Base-by-base conservation (phyloP, 768 basidiomycete genomes). In the Vararia minispora region DNA sequence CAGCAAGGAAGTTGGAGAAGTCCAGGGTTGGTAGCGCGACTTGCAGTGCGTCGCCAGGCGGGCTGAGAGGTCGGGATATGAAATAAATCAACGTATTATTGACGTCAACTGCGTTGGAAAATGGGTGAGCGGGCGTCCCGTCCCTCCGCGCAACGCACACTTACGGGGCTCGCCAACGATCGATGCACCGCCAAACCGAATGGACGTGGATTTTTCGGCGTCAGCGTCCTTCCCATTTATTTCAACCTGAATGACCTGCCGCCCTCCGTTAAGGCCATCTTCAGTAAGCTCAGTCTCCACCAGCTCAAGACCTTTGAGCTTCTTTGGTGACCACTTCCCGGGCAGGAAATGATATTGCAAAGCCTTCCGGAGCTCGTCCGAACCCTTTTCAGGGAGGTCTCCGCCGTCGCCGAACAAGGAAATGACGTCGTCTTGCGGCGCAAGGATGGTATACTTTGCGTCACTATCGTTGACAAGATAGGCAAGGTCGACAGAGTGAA, bases 321-420 rank as follows among this genome's bases (percentile, higher is more conserved):
- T 81, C 37, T 71, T 66, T 3, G 74, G 70, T 0, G 68, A 65
- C 74, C 85, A 82, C 41, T 69, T 71, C 7, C 88, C 88, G 1
- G 88, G 84, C 30, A 98, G 63, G 56, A 99, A 90, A 58, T 99
- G 95, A 53, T 98, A 98, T 49, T 78, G 68, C 28, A 98, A 60
- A 36, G 82, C 52, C 42, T 70, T 77, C 56, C 69, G 79, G 39
- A 98, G 63, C 43, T 84, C 85, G 12, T 69, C 65, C 14, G 67
- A 76, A 4, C 84, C 86, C 22, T 57, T 61, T 40, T 74, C 64
- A 4, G 87, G 88, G 16, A 85, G 56, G 22, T 73, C 66, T 11
- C 58, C 62, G 16, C 50, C 53, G 31, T 64, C 61, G 12, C 68
- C 65, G 34, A 72, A 73, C 25, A 77, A 41, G 16, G 69, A 64